phyloP scores from a whole-genome alignment of 164 flowering plant genomes.

The Nymphaea thermarum region DNA sequence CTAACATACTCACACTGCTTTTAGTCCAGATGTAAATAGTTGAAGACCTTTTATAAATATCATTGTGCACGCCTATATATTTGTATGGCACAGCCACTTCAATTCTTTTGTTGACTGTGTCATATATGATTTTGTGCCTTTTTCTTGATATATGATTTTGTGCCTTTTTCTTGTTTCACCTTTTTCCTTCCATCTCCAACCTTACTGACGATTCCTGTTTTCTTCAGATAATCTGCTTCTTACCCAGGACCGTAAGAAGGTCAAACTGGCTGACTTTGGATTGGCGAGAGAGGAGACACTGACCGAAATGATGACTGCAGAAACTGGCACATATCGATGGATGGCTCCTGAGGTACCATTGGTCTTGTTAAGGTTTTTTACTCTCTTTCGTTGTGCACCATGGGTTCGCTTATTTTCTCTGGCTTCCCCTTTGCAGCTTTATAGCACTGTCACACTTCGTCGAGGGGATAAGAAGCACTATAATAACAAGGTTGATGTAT shows the following conservation, averaged over 20 bases:
- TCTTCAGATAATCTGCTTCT: conserved; percentile 49
- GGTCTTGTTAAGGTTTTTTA: not conserved
- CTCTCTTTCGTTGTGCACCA: not conserved
- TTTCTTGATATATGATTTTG: not conserved
- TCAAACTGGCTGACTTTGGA: conserved; percentile 69
- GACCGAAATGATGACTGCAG: conserved; percentile 44
- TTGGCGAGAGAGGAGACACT: conserved; percentile 48
- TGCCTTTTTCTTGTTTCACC: not conserved
- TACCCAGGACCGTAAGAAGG: conserved; percentile 32
- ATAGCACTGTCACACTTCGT: conserved; percentile 27
- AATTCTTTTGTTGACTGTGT: not conserved
- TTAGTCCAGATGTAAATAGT: no score
- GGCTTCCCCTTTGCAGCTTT: conserved; percentile 27
- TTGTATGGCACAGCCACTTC: not conserved
- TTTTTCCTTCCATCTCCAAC: not conserved
- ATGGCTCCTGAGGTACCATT: conserved; percentile 80
- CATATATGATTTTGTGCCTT: not conserved
- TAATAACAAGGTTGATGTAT: conserved; percentile 60
- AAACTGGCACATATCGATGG: conserved; percentile 71
- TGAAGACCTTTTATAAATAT: not conserved
- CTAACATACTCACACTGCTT: no score
- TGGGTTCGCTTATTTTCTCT: not conserved
- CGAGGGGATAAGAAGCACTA: conserved; percentile 43
- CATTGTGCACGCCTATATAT: not conserved
- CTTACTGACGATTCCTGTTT: not conserved